Evolutionary conservation across 169 alveolate species (phyloP), one percentile per base, ranked within the genome.

Genomic region (Theileria annulata): DNA sequence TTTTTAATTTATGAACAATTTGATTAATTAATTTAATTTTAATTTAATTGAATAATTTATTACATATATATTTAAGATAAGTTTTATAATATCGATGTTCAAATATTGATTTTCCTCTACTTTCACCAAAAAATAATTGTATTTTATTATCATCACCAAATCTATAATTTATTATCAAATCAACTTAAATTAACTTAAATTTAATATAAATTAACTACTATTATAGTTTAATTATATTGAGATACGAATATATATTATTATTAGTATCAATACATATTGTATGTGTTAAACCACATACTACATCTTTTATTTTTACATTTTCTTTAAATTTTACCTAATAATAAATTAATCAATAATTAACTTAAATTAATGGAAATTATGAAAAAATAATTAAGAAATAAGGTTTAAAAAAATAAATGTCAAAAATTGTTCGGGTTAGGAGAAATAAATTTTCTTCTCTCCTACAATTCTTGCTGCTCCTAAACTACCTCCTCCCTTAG

Each of bases 101-200:
- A n/a, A 75, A 68, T 13, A 78, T 8, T 17, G 90, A 56, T 6
- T 82, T 28, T 17, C 90, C 90, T 6, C 90, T 66, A 9, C 86
- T 84, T 30, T 84, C 90, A 2, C 90, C 90, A 23, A 84, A 80
- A 30, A 76, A 70, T 3, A 84, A 71, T 74, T 84, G 87, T 10
- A 78, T 73, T 30, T 69, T 19, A 21, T 83, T 3, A 47, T 84
- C 90, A 42, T 84, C 90, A 13, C 90, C 90, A 60, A 84, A 84
- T 3, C 90, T 84, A 69, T 12, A 8, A 17, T 0, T 59, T 2
- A 0, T 0, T 21, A 15, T 42, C 49, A 12, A 2, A 31, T 9
- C 9, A 31, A 28, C 12, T 33, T 25, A 35, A 2, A 31, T 66
- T 77, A n/a, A n/a, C n/a, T n/a, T n/a, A n/a, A n/a, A n/a, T n/a